Conservation (phyloP, 495 filamentous ascomycete genomes). For the Hypoxylon subgilvum region DNA sequence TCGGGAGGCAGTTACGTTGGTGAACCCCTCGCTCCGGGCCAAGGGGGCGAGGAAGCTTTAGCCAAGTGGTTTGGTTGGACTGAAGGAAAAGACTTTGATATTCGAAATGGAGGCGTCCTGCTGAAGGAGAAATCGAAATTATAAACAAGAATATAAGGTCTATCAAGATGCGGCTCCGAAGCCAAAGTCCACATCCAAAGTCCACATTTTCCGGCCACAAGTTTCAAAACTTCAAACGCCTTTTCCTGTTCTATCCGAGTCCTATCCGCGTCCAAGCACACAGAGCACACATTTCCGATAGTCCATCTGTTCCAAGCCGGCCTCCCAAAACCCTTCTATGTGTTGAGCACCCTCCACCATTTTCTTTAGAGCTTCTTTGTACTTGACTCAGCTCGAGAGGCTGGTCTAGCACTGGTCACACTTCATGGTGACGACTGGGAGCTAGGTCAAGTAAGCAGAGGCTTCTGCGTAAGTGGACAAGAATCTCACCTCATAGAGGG, state of each 20-base stretch:
- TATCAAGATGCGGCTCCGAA: background rate
- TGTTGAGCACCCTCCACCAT: background rate
- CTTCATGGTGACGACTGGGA: constrained; percentile 7
- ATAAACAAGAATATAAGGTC: constrained; percentile 38
- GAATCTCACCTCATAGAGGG: constrained; percentile 16
- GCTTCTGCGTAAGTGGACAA: constrained; percentile 1
- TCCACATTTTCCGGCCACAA: no score
- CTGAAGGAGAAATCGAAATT: constrained; percentile 59
- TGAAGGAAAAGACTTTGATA: constrained; percentile 69
- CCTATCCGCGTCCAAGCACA: background rate
- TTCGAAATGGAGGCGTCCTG: constrained; percentile 65
- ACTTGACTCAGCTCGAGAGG: background rate
- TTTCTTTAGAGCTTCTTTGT: background rate
- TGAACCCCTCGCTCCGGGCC: constrained; percentile 64
- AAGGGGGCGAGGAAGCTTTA: constrained; percentile 73
- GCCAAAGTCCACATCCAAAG: background rate
- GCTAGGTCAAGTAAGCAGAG: constrained; percentile 1
- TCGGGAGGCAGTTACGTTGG: constrained; percentile 69
- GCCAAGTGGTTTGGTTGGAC: constrained; percentile 80
- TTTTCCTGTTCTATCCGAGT: background rate
- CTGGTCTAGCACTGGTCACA: background rate
- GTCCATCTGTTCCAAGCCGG: background rate
- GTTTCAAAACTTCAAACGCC: no score
- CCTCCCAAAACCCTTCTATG: background rate
- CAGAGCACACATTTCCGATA: background rate